phyloP scores from a whole-genome alignment of 2,329 filamentous ascomycete genomes.

The Calonectria pteridis region DNA sequence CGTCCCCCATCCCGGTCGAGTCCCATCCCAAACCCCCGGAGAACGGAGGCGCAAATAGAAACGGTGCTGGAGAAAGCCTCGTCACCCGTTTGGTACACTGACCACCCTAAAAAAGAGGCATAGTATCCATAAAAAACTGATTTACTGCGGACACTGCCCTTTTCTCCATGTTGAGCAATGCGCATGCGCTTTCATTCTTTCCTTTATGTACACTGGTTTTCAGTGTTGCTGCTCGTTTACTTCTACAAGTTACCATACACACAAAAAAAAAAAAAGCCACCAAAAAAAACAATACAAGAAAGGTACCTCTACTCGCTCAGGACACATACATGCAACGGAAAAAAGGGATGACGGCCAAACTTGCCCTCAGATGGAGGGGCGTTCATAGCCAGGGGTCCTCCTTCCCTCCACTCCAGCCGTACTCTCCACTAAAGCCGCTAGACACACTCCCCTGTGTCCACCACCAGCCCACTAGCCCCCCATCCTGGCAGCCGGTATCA shows the following conservation, averaged over 20 bases:
- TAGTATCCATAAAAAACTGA: not conserved
- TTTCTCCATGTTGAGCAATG: not conserved
- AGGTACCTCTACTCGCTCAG: too few relatives aligned
- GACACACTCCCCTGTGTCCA: not conserved
- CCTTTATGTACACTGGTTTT: not conserved
- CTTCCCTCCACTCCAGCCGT: not conserved
- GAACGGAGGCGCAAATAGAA: conserved; percentile 13
- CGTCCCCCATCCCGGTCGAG: conserved; percentile 7
- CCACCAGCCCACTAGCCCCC: not conserved
- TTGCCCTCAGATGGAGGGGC: not conserved
- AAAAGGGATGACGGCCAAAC: conserved; percentile 1
- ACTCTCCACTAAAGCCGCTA: conserved; percentile 4
- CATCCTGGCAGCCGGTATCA: conserved; percentile 15
- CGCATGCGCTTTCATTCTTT: not conserved
- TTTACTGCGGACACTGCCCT: conserved; percentile 10
- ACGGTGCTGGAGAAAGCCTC: conserved; percentile 5
- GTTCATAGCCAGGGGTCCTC: conserved; percentile 11
- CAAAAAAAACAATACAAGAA: not conserved
- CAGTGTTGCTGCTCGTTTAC: not conserved
- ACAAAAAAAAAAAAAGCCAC: not conserved
- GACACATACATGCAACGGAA: not conserved
- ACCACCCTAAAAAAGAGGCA: not conserved
- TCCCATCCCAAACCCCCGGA: conserved; percentile 12
- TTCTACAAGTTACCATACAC: not conserved
- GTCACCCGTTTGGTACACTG: conserved; percentile 8